Conservation (phyloP, 2,329 filamentous ascomycete species). For the Beauveria varroae region DNA sequence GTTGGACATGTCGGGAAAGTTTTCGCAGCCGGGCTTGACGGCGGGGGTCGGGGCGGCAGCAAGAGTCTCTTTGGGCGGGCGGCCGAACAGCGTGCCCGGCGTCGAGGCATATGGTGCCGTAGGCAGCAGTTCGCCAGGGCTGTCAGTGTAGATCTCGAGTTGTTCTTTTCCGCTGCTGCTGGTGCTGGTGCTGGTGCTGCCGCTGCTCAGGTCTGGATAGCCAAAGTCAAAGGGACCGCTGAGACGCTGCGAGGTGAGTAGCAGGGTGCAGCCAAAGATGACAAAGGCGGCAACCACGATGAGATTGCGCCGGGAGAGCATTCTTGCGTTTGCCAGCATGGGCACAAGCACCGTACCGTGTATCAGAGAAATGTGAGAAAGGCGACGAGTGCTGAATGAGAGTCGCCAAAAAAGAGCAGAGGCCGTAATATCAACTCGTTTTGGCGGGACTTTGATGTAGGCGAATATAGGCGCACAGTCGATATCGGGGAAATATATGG, state of each 20-base stretch:
- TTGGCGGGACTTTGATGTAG: background rate
- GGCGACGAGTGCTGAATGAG: background rate
- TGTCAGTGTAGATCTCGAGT: background rate
- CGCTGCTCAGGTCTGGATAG: slow-evolving; percentile 4
- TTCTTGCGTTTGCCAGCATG: slow-evolving; percentile 17
- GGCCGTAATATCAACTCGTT: background rate
- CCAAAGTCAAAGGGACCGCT: slow-evolving; percentile 21
- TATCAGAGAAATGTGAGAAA: background rate
- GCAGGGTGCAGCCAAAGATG: slow-evolving; percentile 23
- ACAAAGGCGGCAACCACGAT: slow-evolving; percentile 20
- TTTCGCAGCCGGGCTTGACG: slow-evolving; percentile 25
- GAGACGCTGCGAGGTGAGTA: slow-evolving; percentile 26
- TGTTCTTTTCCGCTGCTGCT: background rate
- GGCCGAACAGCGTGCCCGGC: background rate
- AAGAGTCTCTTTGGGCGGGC: background rate
- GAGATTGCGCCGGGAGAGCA: slow-evolving; percentile 23
- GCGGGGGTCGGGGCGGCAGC: background rate
- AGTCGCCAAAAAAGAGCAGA: background rate
- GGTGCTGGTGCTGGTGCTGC: background rate
- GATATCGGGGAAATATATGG: no score
- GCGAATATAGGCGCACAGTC: no score
- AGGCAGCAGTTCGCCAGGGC: slow-evolving; percentile 1
- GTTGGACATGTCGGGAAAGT: slow-evolving; percentile 37
- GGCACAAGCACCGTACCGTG: background rate
- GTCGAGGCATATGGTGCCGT: background rate